phyloP scores from a whole-genome alignment of 2,329 filamentous ascomycete species.

The Madurella mycetomatis region DNA sequence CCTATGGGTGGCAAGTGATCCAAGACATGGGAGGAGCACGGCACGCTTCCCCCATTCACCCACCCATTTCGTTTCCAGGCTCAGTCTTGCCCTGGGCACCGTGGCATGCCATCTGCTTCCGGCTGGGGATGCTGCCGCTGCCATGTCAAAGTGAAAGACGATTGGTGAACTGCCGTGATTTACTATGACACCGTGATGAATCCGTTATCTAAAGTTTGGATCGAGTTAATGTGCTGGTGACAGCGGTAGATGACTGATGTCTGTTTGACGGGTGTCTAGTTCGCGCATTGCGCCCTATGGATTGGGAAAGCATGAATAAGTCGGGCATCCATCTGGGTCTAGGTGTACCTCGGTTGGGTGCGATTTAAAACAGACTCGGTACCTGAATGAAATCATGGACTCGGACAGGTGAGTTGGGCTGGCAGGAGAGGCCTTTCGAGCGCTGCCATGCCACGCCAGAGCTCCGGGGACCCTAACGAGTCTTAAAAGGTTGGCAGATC shows the following conservation, averaged over 20 bases:
- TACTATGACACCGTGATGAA: too few relatives aligned
- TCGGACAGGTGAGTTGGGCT: constrained; percentile 14
- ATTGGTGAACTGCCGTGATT: too few relatives aligned
- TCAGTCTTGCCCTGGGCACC: neutral
- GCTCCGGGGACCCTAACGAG: neutral
- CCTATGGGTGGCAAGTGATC: constrained; percentile 23
- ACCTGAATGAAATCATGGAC: neutral
- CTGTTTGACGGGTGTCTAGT: neutral
- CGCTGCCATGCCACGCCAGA: constrained; percentile 1
- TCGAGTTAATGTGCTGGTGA: too few relatives aligned
- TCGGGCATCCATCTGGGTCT: neutral
- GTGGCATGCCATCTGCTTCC: too few relatives aligned
- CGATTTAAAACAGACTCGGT: neutral
- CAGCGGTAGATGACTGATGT: too few relatives aligned
- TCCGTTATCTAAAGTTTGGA: too few relatives aligned
- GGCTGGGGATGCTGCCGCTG: too few relatives aligned
- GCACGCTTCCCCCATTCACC: constrained; percentile 6
- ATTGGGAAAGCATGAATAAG: neutral
- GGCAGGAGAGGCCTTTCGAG: constrained; percentile 2
- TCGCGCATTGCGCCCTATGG: neutral
- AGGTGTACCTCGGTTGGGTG: neutral
- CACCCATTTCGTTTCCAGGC: neutral
- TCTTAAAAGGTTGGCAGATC: too few relatives aligned
- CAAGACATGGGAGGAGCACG: constrained; percentile 12
- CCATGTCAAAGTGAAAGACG: too few relatives aligned